Evolutionary conservation across 768 basidiomycete species (phyloP).

Genomic region (Vararia minispora): DNA sequence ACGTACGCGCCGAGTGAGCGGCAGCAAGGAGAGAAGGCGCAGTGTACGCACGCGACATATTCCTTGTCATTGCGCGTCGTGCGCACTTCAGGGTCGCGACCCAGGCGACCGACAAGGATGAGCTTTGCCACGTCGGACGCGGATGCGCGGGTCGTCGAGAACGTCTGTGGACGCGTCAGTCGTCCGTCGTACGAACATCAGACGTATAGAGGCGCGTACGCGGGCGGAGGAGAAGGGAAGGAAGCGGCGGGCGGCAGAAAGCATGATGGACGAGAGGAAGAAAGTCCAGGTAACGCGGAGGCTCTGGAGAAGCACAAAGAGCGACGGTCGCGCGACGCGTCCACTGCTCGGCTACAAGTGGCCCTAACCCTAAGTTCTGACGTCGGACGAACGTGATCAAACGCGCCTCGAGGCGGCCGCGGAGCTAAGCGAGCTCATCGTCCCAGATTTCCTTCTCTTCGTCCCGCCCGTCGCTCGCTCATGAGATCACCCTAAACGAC

Average conservation of each 20-base stretch:
- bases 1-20: no score
- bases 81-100: slow-evolving; percentile 59
- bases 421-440: neutral
- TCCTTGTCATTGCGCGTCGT: slow-evolving; percentile 65
- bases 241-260: slow-evolving; percentile 36
- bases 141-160: slow-evolving; percentile 48
- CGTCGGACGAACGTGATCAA: no score
- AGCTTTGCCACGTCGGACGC: slow-evolving; percentile 62
- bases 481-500: slow-evolving; percentile 12
- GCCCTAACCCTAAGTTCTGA: no score
- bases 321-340: no score
- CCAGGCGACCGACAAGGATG: slow-evolving; percentile 63
- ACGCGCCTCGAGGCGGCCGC: neutral
- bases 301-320: neutral
- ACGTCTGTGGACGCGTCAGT: slow-evolving; percentile 32
- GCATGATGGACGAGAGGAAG: slow-evolving; percentile 27
- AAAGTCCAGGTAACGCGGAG: slow-evolving; percentile 1
- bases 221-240: slow-evolving; percentile 28
- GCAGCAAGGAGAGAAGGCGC: no score
- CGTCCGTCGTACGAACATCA: neutral
- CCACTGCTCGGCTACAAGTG: no score
- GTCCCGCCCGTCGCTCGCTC: neutral
- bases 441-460: neutral
- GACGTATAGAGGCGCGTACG: slow-evolving; percentile 25
- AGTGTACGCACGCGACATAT: slow-evolving; percentile 52